phyloP scores from a whole-genome alignment of 495 filamentous ascomycete genomes.

The Xylaria scruposa region DNA sequence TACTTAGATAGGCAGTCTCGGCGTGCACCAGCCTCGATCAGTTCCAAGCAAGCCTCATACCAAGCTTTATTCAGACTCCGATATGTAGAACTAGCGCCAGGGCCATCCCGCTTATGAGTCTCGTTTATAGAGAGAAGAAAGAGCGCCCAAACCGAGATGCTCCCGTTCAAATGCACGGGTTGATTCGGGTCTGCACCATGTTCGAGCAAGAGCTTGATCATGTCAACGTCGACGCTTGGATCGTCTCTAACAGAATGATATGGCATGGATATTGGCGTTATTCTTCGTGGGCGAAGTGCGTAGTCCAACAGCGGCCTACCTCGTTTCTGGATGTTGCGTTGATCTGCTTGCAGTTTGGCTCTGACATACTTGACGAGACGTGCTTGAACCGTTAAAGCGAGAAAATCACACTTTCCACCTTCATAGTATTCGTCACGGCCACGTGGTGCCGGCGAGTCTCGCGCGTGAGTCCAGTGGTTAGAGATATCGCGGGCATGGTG shows the following conservation, averaged over 20 bases:
- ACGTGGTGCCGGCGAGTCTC: not conserved
- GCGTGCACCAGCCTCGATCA: not conserved
- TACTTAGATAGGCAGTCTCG: not conserved
- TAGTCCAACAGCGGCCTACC: slow-evolving; percentile 15
- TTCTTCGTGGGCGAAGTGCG: slow-evolving; percentile 4
- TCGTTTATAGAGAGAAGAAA: slow-evolving; percentile 3
- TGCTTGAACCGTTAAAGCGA: slow-evolving; percentile 1
- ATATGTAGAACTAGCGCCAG: not conserved
- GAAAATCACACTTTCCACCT: slow-evolving; percentile 4
- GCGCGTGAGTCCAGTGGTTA: slow-evolving; percentile 12
- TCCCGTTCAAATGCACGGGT: not conserved
- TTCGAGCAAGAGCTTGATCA: not conserved
- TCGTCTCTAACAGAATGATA: not conserved
- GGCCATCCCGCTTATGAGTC: not conserved
- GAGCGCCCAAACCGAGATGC: not conserved
- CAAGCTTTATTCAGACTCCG: slow-evolving; percentile 12
- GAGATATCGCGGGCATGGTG: not conserved
- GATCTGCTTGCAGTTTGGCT: not conserved
- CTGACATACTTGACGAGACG: slow-evolving; percentile 20
- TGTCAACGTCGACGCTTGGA: slow-evolving; percentile 11
- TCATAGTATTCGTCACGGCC: not conserved
- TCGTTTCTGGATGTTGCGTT: not conserved
- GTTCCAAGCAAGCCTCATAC: not conserved
- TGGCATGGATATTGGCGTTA: not conserved
- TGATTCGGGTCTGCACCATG: slow-evolving; percentile 7